Base-by-base conservation (phyloP, 352 stramenopile genomes). In the Phytophthora nicotianae region DNA sequence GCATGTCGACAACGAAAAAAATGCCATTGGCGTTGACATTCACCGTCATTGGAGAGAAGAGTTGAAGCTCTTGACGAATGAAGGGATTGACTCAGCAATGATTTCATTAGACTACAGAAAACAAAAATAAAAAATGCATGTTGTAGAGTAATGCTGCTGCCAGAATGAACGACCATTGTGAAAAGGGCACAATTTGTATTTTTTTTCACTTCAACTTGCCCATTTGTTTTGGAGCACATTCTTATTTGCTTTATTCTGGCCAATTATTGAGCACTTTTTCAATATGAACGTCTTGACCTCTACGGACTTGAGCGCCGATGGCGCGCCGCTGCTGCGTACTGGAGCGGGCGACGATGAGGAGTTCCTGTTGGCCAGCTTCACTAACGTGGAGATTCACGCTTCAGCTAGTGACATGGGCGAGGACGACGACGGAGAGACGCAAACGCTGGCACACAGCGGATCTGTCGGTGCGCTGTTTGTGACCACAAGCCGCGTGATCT, bases 1-100 rank as follows among this genome's bases (percentile, higher is more conserved):
- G 63, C 40, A 89, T 91, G 82, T 83, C 69, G 26, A 83, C 78
- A 10, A 91, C 82, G 5, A 77, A 78, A 32, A 76, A 75, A 42
- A 91, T 91, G 82, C 82, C 82, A 24, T 46, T 89, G 14, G 71
- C 76, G 16, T 58, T 91, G 21, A 75, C 69, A 29, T 91, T 89
- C 56, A 56, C 64, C 8, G 49, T 90, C 29, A 50, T 88, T 32
- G 77, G 66, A n/a, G 72, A 83, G 37, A 76, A 69, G 21, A 62
- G 7, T 19, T 54, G 46, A 54, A 27, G 37, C 35, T 43, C 37
- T 43, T 14, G 17, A n/a, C 37, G n/a, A 6, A n/a, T 40, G 14
- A 7, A 19, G 33, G 43, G 1, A 17, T 4, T 16, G 27, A 6
- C 1, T 14, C 2, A 26, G n/a, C 1, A 20, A 19, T 17, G 21